Evolutionary conservation across 768 basidiomycete species (phyloP).

Genomic region (Lactarius trivialis): DNA sequence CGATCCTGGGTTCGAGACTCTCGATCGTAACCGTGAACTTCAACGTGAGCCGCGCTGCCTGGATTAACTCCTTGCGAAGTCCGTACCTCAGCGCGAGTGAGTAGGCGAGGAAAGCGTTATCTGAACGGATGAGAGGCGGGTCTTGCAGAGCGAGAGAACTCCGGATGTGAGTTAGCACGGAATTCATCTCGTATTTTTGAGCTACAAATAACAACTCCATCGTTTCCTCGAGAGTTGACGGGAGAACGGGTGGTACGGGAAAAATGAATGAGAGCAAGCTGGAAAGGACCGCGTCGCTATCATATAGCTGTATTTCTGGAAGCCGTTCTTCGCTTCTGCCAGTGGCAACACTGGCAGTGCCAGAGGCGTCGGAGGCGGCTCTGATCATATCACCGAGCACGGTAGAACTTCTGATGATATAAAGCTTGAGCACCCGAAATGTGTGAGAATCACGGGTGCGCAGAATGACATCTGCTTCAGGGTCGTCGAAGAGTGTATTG

Average conservation of each 20-base stretch:
- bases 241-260: neutral
- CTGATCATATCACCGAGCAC: neutral
- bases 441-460: neutral
- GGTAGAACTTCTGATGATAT: neutral
- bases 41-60: neutral
- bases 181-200: neutral
- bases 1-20: neutral
- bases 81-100: neutral
- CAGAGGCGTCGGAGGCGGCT: neutral
- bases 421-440: neutral
- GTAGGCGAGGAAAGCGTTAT: neutral
- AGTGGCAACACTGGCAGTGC: neutral
- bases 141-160: neutral
- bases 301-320: neutral
- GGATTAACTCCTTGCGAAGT: neutral
- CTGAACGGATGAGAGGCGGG: neutral
- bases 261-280: neutral
- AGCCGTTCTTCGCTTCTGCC: neutral
- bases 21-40: neutral
- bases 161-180: neutral
- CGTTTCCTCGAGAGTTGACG: neutral
- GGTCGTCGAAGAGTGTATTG: constrained; percentile 1
- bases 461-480: constrained; percentile 11
- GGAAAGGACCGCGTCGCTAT: neutral
- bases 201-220: neutral